These are phyloP conservation scores for Citropsis articulata DNA, from an alignment of 345 rosid genomes.

Conservation along the genomic window DNA sequence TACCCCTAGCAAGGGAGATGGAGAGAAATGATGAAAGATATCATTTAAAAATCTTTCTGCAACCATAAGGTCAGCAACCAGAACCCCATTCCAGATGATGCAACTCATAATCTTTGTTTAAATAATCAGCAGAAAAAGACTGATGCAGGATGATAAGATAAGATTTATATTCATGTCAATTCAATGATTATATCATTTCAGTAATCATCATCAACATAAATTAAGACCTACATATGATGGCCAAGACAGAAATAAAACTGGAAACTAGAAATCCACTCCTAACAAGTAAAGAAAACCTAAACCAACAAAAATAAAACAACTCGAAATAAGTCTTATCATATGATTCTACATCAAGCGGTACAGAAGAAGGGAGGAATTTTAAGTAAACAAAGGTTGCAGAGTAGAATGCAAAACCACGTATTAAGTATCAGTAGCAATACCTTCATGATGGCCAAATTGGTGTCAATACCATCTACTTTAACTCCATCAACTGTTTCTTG, in stretches of 20 bases:
- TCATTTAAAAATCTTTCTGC: neutral
- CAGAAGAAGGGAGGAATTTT: neutral
- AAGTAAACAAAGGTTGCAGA: neutral
- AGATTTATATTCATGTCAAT: neutral
- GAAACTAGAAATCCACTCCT: neutral
- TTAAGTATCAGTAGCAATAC: slow-evolving; percentile 33
- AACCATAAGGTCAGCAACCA: neutral
- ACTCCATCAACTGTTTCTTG: slow-evolving; percentile 89
- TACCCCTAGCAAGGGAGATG: neutral
- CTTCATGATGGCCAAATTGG: slow-evolving; percentile 99
- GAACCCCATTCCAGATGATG: neutral
- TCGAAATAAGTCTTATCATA: neutral
- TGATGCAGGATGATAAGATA: neutral
- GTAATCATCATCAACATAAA: neutral
- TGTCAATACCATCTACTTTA: slow-evolving; percentile 89
- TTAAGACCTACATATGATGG: neutral
- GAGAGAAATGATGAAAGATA: neutral
- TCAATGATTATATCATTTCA: neutral
- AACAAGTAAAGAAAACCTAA: neutral
- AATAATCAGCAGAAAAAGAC: neutral
- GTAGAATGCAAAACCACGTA: slow-evolving; percentile 3
- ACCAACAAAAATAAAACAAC: neutral
- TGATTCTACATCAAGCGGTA: neutral
- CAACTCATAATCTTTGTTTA: neutral
- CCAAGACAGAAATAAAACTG: neutral